Evolutionary conservation across 352 stramenopile genomes (phyloP), one percentile per base, ranked within the genome.

Genomic region (Phytophthora kernoviae): DNA sequence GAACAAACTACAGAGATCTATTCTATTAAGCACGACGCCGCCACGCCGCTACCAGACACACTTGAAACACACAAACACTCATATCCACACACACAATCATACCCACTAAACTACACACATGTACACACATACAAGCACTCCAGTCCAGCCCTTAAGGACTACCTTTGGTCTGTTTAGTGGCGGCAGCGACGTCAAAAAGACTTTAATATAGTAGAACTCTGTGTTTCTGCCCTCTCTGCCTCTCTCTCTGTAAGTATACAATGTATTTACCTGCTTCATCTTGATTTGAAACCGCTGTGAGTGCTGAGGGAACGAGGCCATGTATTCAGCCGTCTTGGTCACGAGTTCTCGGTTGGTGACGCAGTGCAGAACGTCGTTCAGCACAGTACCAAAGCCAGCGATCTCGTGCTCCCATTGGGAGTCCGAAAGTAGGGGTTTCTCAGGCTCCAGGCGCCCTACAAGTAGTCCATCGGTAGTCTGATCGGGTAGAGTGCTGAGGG

Each of bases 281-380:
- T 93, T 93, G 79, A 93, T 84, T 68, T 93, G 84, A 66, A 93
- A 90, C 26, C 81, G 82, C 40, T 89, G 56, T 47, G 82, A 68
- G 56, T 93, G 84, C 47, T 91, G 78, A 44, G 84, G 82, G 64
- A 83, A 87, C 36, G 71, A 56, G 48, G 73, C 75, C 70, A 93
- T 89, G 59, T 86, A 93, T 58, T 83, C 77, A 32, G 84, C 84
- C 26, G 84, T 91, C 54, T 84, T 73, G 9, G 79, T 67, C 27
- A 93, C 83, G n/a, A 93, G 68, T n/a, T 89, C 75, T 36, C 77
- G 74, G 59, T 85, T 81, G 14, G 81, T 87, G 6, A 91, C 80
- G 54, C 81, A 84, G 58, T 74, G 60, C 12, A 92, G 61, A 54
- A 93, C 84, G 50, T 90, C 70, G 57, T 93, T 82, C 15, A 93